Evolutionary conservation across 768 basidiomycete genomes (phyloP).

Genomic region (Roridomyces roridus): DNA sequence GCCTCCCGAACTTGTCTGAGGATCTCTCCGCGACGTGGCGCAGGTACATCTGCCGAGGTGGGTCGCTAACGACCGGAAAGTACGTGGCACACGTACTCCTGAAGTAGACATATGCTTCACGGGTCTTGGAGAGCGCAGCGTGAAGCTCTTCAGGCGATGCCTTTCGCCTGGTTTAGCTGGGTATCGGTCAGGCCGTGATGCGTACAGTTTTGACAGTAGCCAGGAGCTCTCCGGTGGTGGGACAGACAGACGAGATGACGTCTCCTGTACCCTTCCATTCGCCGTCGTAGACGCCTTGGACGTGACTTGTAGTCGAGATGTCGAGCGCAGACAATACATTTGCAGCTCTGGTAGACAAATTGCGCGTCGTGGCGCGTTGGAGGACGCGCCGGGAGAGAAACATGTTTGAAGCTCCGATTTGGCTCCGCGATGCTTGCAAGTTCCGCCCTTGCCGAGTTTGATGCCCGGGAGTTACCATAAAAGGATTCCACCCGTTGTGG

Average conservation of each 20-base stretch:
- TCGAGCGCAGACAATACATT: constrained; percentile 68
- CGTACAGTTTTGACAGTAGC: constrained; percentile 75
- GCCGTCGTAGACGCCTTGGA: constrained; percentile 84
- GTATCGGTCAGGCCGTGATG: constrained; percentile 13
- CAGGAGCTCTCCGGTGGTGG: constrained; percentile 86
- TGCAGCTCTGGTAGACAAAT: constrained; percentile 74
- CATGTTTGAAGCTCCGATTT: constrained; percentile 23
- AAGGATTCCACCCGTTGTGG: too few species aligned
- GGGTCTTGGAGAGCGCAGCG: constrained; percentile 66
- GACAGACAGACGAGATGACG: constrained; percentile 73
- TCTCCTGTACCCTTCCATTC: constrained; percentile 82
- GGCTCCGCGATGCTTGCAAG: too few species aligned
- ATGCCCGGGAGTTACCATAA: too few species aligned
- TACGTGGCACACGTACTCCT: constrained; percentile 47
- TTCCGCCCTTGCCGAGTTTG: too few species aligned
- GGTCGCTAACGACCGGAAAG: neutral
- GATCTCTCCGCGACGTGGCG: constrained; percentile 88
- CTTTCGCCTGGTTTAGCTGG: constrained; percentile 37
- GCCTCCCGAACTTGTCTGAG: constrained; percentile 88
- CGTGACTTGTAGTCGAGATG: constrained; percentile 60
- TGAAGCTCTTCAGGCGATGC: constrained; percentile 79
- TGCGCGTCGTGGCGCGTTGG: constrained; percentile 38
- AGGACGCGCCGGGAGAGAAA: constrained; percentile 33
- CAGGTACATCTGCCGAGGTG: constrained; percentile 60
- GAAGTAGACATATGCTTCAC: constrained; percentile 76